A percentile compares a stretch with the other conserved stretches of the same genome.
Evolutionary conservation across 2,329 filamentous ascomycete species (phyloP).

Genomic region (Fusarium sp.): DNA sequence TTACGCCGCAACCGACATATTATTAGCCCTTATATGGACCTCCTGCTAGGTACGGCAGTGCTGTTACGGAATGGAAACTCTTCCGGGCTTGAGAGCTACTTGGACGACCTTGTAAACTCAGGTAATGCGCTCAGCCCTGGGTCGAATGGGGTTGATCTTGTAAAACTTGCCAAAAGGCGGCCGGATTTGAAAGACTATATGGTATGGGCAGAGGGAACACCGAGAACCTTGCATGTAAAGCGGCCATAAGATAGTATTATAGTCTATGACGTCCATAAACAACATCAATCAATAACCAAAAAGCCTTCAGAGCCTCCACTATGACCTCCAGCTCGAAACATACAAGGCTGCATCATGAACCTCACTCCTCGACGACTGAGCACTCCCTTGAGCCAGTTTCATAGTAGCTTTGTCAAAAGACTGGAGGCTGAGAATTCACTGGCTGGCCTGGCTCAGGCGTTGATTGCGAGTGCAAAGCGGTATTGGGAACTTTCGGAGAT

Average conservation of each 20-base stretch:
- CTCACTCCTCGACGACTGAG: too few species aligned
- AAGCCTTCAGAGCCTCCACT: too few species aligned
- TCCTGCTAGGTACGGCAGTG: neutral
- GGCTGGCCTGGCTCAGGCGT: too few species aligned
- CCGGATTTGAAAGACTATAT: accelerated
- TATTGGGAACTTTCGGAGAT: too few species aligned
- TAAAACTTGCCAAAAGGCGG: neutral
- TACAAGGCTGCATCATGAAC: too few species aligned
- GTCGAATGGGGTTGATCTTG: accelerated
- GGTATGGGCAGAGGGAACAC: neutral
- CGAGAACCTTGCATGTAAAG: neutral
- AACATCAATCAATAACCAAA: too few species aligned
- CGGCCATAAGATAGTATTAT: neutral
- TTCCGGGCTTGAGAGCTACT: neutral
- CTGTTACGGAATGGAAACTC: neutral
- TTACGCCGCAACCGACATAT: neutral
- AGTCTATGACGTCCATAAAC: too few species aligned
- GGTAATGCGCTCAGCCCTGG: accelerated
- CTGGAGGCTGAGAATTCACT: too few species aligned
- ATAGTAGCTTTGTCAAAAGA: too few species aligned
- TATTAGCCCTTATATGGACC: neutral
- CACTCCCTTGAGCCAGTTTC: too few species aligned
- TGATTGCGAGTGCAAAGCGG: too few species aligned
- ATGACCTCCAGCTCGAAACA: too few species aligned
- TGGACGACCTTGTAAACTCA: accelerated